phyloP scores from a whole-genome alignment of 805 yeast genomes.

The Metschnikowia vanudenii region DNA sequence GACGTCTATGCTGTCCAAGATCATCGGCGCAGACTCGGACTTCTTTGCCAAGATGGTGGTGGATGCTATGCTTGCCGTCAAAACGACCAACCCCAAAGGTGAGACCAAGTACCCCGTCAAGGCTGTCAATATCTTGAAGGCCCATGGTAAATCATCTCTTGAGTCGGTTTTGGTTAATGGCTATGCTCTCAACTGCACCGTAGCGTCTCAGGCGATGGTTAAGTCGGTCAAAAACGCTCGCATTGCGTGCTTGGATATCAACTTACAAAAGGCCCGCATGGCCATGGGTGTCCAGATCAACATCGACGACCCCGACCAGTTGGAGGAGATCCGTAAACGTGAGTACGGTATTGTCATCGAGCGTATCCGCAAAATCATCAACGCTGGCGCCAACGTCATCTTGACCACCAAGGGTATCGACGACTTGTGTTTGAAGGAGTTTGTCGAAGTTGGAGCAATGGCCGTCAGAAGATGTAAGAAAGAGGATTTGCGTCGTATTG shows the following conservation, averaged over 20 bases:
- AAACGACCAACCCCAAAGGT: conserved; percentile 83
- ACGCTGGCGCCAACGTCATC: conserved; percentile 90
- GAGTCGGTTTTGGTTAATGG: conserved; percentile 90
- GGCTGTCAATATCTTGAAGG: conserved; percentile 93
- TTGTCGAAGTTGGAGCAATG: conserved; percentile 88
- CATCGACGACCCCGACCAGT: conserved; percentile 95
- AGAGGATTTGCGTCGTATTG: conserved; percentile 94
- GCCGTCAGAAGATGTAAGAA: conserved; percentile 96
- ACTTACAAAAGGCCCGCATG: conserved; percentile 94
- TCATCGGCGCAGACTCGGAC: conserved; percentile 90
- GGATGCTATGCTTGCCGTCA: conserved; percentile 92
- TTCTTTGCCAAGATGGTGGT: conserved; percentile 90
- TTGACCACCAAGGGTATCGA: conserved; percentile 94
- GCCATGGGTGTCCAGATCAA: conserved; percentile 98
- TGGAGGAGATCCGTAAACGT: conserved; percentile 87
- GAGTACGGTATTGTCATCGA: conserved; percentile 85
- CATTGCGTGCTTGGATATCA: conserved; percentile 87
- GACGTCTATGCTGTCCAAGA: conserved; percentile 95
- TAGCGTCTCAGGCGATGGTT: conserved; percentile 96
- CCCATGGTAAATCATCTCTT: conserved; percentile 89
- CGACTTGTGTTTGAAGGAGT: conserved; percentile 85
- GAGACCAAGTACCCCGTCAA: conserved; percentile 93
- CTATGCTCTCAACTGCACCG: conserved; percentile 94
- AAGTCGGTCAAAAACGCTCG: conserved; percentile 67
- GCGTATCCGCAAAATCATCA: conserved; percentile 74